These are phyloP conservation scores for Quaeritorhiza haematococci DNA, from an alignment of 371 early-diverging fungal genomes.

Conservation along the genomic window DNA sequence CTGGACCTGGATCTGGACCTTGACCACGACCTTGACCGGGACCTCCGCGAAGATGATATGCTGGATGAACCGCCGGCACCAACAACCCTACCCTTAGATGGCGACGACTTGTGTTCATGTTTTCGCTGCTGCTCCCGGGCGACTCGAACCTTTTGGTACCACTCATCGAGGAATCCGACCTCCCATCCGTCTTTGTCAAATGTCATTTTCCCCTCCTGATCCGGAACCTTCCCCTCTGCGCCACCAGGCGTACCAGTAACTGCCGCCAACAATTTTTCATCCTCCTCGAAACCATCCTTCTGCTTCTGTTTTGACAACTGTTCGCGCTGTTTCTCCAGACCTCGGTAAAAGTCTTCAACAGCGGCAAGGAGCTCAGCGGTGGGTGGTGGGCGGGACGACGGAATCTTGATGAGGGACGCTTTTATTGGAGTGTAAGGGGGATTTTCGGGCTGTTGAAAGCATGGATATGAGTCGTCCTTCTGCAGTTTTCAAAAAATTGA, in stretches of 20 bases:
- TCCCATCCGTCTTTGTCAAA: slow-evolving; percentile 60
- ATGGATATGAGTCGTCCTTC: neutral
- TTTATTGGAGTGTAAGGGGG: slow-evolving; percentile 46
- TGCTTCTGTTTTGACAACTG: neutral
- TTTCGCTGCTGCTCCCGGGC: neutral
- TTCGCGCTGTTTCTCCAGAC: slow-evolving; percentile 13
- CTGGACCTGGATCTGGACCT: neutral
- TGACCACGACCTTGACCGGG: neutral
- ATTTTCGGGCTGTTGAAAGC: slow-evolving; percentile 21
- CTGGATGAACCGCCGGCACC: neutral
- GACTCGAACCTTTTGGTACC: neutral
- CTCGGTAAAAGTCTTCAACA: slow-evolving; percentile 45
- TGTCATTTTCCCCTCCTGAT: slow-evolving; percentile 14
- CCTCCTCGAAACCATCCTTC: slow-evolving; percentile 1
- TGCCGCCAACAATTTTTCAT: slow-evolving; percentile 14
- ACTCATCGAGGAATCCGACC: slow-evolving; percentile 42
- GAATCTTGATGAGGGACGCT: slow-evolving; percentile 29
- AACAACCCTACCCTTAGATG: too few species aligned
- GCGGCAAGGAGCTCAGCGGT: slow-evolving; percentile 28
- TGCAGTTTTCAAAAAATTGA: neutral
- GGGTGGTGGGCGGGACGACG: slow-evolving; percentile 21
- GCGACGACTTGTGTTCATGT: neutral
- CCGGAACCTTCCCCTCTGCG: slow-evolving; percentile 18
- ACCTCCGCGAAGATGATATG: neutral
- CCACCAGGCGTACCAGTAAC: slow-evolving; percentile 7